Base-by-base conservation (phyloP, 495 filamentous ascomycete genomes). In the Penicillium cinerascens region DNA sequence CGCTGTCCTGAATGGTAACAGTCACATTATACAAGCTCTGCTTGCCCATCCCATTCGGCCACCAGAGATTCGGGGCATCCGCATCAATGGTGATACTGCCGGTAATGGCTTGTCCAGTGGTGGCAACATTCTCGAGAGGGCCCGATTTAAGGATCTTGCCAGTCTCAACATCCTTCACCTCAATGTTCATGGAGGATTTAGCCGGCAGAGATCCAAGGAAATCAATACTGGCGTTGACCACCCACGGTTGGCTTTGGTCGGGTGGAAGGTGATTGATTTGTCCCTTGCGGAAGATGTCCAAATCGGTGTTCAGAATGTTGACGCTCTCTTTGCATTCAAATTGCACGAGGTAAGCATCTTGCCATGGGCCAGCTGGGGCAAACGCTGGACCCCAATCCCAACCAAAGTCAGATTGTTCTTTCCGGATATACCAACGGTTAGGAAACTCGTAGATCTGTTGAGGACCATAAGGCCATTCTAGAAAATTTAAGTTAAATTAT, bases 381-480 rank as follows among this genome's bases (percentile, higher is more conserved):
- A 87, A 85, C 1, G 80, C 82, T 5, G 85, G 85, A 6, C 83
- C 82, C 84, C 84, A 87, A 52, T 87, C 85, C 83, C 83, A 87
- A 9, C 85, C 85, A 59, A 88, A 86, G 55, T 88, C 85, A 9
- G 76, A 83, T 56, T 87, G 84, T 53, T 87, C 79, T 61, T 87
- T 88, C 29, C 85, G 81, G 39, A 86, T 83, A 44, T 80, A 86
- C 68, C 79, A 77, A 4, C 82, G 74, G 49, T 84, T 78, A 0
- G 71, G 61, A 49, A 85, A 84, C 51, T 72, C 68, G 52, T 66
- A 71, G 10, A 57, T 39, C 17, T 65, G 45, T 35, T 84, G 70
- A 3, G 80, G 69, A 17, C 64, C 63, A 49, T 43, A 43, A 1
- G 80, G 78, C 78, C 78, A 82, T 41, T 65, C 72, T 73, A 17